Base-by-base conservation (phyloP, 257 asterid species). In the Paulownia fortunei region DNA sequence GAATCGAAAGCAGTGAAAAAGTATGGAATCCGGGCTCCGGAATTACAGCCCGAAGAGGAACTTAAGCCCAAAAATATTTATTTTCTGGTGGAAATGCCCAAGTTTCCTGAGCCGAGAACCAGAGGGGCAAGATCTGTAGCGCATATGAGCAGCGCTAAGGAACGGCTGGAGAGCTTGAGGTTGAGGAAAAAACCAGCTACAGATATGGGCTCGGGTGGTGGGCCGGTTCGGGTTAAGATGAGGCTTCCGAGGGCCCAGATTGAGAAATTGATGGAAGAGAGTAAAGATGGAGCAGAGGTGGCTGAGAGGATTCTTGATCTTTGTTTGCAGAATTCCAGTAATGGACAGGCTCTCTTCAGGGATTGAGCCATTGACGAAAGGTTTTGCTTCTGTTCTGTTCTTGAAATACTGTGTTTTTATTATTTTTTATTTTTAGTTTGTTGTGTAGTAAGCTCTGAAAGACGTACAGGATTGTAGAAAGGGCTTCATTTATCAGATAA, bases 51-150 rank as follows among this genome's bases (percentile, higher is more conserved):
- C 41, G 82, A 77, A 19, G 84, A 91, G 72, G 86, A 79, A 5
- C 76, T 92, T 5, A 81, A 65, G 90, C 89, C 93, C 69, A 81
- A 76, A 8, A 92, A 84, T 84, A 76, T 87, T 52, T 92, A 92
- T 73, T 92, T 92, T 79, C 88, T 92, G 0, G 83, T 92, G 0
- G 93, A 91, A 34, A 74, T 92, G 85, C 97, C 97, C 3, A 27
- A 76, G 80, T 83, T 91, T 69, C 97, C 97, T 0, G 81, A 77
- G 76, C 70, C 80, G 32, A 59, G 24, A 73, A 58, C 76, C 21
- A 71, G 79, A 80, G 52, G 91, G 77, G 70, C 79, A 3, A 69
- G 80, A 23, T 88, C 97, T 5, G 79, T 41, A 6, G 82, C 87
- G 36, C 72, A 56, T 34, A 55, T 24, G 79, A 76, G 80, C 37